Evolutionary conservation across 2,329 filamentous ascomycete species (phyloP), one percentile per base, ranked within the genome.

Genomic region (Pyricularia pennisetigena): DNA sequence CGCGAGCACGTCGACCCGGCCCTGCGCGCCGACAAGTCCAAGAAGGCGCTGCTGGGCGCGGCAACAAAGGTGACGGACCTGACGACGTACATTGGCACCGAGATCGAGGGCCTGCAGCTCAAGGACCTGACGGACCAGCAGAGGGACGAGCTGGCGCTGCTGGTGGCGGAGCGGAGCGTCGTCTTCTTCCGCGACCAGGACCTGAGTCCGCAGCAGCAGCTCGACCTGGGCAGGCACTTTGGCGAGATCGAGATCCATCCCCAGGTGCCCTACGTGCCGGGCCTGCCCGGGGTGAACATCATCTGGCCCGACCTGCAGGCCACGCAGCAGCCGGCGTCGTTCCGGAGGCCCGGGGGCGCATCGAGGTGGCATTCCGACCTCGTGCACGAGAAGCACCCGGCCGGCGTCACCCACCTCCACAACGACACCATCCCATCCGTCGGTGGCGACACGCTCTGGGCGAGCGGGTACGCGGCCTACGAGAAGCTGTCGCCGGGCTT

Each of bases 371-470:
- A 91, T 75, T 85, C 85, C 7, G 89, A 92, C 73, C 82, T 92
- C 0, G 89, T 91, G 0, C 89, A 92, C 72, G 90, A 92, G 75
- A 81, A 82, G 41, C 88, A 92, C 68, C 89, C 90, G 1, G 88
- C 90, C 0, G 89, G 88, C 7, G 85, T 91, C 68, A 91, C 89
- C 0, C 88, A 90, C 74, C 79, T 91, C 6, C 88, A 90, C 77
- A 90, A 90, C 68, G 88, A 90, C 74, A 88, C 87, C 0, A 81
- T 92, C 0, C 88, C 88, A 0, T 81, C 81, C 0, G 74, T 86
- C 0, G 90, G 90, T 1, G 90, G 90, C 12, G 90, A 92, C 75
- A 92, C 90, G 0, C 82, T 92, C 0, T 92, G 90, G 89, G 88
- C 90, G 0, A 87, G 83, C 69, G 88, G 89, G 0, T 92, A 92